Percentiles rank a stretch among this genome's conserved stretches.
Conservation (phyloP, 2,329 filamentous ascomycete species). For the Aspergillus glaucus region DNA sequence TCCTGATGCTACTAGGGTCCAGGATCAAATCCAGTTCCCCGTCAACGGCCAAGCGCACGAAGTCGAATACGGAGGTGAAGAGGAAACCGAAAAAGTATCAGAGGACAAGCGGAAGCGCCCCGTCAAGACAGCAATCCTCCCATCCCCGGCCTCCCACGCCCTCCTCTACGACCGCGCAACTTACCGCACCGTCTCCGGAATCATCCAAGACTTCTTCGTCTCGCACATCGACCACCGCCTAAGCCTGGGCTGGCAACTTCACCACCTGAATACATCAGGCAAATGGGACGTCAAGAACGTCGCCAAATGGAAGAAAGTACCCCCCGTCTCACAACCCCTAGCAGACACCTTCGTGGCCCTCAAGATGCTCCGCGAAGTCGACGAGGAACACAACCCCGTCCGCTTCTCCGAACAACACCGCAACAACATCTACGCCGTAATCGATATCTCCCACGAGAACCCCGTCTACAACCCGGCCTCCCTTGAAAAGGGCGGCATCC, state of each 20-base stretch:
- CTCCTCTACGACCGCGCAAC: slow-evolving; percentile 73
- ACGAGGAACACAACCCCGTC: slow-evolving; percentile 71
- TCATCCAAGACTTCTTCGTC: slow-evolving; percentile 76
- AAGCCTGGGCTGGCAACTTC: slow-evolving; percentile 82
- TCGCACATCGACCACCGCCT: slow-evolving; percentile 69
- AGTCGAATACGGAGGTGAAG: slow-evolving; percentile 20
- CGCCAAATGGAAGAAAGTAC: slow-evolving; percentile 77
- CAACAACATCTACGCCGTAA: slow-evolving; percentile 62
- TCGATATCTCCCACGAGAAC: slow-evolving; percentile 86
- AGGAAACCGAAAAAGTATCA: slow-evolving; percentile 13
- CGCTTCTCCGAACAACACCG: slow-evolving; percentile 65
- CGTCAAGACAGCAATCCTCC: slow-evolving; percentile 65
- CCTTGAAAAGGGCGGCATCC: slow-evolving; percentile 60
- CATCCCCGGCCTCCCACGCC: slow-evolving; percentile 72
- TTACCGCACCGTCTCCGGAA: slow-evolving; percentile 68
- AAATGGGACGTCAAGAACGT: slow-evolving; percentile 99
- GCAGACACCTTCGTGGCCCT: slow-evolving; percentile 76
- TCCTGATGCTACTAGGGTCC: slow-evolving; percentile 26
- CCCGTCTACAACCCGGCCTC: slow-evolving; percentile 79
- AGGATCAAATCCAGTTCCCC: slow-evolving; percentile 14
- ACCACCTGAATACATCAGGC: slow-evolving; percentile 78
- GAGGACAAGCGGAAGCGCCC: slow-evolving; percentile 40
- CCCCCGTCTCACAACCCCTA: slow-evolving; percentile 71
- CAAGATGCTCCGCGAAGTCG: slow-evolving; percentile 87
- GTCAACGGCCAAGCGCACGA: slow-evolving; percentile 19